Conservation (phyloP, 176 grass and related monocot species). For the Tillandsia fasciculata region DNA sequence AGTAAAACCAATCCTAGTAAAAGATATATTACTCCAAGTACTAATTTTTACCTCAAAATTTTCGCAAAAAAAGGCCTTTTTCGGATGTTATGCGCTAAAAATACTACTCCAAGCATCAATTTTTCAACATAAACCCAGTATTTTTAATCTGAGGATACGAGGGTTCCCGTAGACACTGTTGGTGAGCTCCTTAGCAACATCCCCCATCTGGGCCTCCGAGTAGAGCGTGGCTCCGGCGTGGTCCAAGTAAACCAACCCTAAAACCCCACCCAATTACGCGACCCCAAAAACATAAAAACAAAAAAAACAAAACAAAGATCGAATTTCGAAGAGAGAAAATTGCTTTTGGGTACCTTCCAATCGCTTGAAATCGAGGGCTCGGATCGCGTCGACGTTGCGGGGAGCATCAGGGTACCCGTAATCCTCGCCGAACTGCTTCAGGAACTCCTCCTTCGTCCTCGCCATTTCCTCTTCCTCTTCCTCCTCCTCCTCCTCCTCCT, state of each 20-base stretch:
- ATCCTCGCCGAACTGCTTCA: conserved; percentile 40
- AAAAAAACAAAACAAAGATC: neutral
- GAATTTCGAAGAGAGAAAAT: neutral
- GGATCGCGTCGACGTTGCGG: conserved; percentile 61
- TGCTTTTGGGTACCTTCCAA: conserved; percentile 43
- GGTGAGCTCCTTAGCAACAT: conserved; percentile 47
- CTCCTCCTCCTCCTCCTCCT: no score
- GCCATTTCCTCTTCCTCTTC: neutral
- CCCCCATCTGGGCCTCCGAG: conserved; percentile 68
- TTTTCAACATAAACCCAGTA: no score
- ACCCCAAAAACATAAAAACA: neutral
- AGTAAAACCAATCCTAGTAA: no score
- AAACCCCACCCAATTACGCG: neutral
- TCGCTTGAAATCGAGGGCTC: conserved; percentile 65
- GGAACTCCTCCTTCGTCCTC: conserved; percentile 40
- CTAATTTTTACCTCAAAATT: neutral
- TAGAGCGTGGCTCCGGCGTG: conserved; percentile 73
- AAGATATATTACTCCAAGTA: no score
- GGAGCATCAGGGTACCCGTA: conserved; percentile 76
- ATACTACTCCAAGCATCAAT: neutral
- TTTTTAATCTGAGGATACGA: conserved; percentile 56
- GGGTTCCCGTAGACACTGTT: conserved; percentile 84
- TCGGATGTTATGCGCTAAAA: neutral
- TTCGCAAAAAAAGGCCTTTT: neutral
- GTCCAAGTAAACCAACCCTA: conserved; percentile 76